phyloP scores from a whole-genome alignment of 1,284 basidiomycete genomes.

The Abortiporus biennis region DNA sequence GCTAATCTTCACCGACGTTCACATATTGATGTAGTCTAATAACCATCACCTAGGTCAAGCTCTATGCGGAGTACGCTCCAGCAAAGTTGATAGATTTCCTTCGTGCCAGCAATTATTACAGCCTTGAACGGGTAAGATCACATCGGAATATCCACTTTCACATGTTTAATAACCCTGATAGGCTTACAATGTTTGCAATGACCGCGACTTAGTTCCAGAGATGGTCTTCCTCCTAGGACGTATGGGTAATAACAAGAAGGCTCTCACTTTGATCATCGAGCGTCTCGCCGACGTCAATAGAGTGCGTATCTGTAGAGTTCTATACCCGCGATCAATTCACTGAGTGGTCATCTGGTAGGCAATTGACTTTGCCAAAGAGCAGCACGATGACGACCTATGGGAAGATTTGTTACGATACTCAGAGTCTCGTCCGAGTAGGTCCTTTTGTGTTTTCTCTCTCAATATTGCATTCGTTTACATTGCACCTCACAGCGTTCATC shows the following conservation, averaged over 20 bases:
- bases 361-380: conserved; percentile 98
- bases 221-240: conserved; percentile 97
- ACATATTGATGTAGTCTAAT: background rate
- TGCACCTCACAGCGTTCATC: conserved; percentile 71
- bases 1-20: background rate
- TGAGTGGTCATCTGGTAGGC: conserved; percentile 45
- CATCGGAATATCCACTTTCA: background rate
- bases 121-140: conserved; percentile 67
- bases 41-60: conserved; percentile 52
- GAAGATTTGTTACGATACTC: conserved; percentile 94
- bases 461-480: conserved; percentile 3
- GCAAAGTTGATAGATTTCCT: conserved; percentile 84
- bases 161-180: conserved; percentile 23
- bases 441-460: background rate
- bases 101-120: conserved; percentile 89
- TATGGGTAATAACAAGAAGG: conserved; percentile 97
- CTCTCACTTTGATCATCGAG: conserved; percentile 93
- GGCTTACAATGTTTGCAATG: conserved; percentile 87
- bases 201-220: conserved; percentile 85
- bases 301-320: conserved; percentile 32
- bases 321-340: background rate
- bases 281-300: conserved; percentile 88
- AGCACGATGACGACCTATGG: conserved; percentile 97
- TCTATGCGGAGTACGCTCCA: conserved; percentile 89
- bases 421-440: conserved; percentile 81